Percentiles rank a stretch among this genome's conserved stretches.
Conservation (phyloP, 306 rosid genomes). For the Ochetophila trinervis region DNA sequence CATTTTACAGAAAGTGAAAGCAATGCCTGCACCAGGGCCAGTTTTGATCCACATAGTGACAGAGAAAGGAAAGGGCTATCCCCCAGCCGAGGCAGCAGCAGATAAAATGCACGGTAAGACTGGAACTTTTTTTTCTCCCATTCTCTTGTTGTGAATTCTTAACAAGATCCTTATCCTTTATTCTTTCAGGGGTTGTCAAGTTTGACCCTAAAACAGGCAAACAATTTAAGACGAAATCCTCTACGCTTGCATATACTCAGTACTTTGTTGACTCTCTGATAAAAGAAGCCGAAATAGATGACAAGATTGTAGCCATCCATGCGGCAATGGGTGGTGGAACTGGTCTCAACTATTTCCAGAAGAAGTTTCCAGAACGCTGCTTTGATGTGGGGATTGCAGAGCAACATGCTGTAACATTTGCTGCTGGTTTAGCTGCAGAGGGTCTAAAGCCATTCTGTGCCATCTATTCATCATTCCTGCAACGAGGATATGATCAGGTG, state of each 20-base stretch:
- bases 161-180: slow-evolving; percentile 8
- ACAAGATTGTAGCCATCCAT: slow-evolving; percentile 76
- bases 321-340: slow-evolving; percentile 99
- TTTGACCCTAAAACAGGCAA: slow-evolving; percentile 81
- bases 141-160: slow-evolving; percentile 3
- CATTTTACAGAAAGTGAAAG: slow-evolving; percentile 65
- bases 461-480: slow-evolving; percentile 85
- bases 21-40: slow-evolving; percentile 72
- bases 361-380: slow-evolving; percentile 79
- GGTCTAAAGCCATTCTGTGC: slow-evolving; percentile 95
- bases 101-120: slow-evolving; percentile 89
- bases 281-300: slow-evolving; percentile 80
- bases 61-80: slow-evolving; percentile 93
- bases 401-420: slow-evolving; percentile 93
- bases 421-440: slow-evolving; percentile 92
- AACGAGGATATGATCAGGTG: slow-evolving; percentile 95
- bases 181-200: slow-evolving; percentile 69
- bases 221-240: slow-evolving; percentile 61
- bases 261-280: slow-evolving; percentile 84
- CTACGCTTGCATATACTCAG: slow-evolving; percentile 72
- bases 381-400: slow-evolving; percentile 93
- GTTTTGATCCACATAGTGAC: slow-evolving; percentile 83
- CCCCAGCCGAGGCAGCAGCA: slow-evolving; percentile 80
- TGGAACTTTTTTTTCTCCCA: not conserved
- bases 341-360: slow-evolving; percentile 84